A percentile compares a stretch with the other conserved stretches of the same genome.
These are phyloP conservation scores for Glomus cerebriforme DNA, from an alignment of 192 early-diverging fungal species.

Conservation along the genomic window DNA sequence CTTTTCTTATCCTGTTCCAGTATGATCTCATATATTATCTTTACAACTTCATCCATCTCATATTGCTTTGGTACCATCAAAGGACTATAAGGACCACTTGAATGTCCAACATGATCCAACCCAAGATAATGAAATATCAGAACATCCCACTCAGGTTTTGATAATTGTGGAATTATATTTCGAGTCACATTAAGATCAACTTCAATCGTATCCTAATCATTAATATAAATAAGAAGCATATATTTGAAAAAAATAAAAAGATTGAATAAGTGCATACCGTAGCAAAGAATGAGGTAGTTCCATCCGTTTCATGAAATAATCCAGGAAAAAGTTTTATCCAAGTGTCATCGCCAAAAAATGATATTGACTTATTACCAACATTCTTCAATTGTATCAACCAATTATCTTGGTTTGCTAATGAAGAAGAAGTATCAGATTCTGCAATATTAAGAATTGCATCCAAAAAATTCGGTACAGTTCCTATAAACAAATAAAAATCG, in stretches of 20 bases:
- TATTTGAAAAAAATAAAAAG: neutral
- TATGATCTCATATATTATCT: constrained; percentile 54
- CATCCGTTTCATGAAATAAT: constrained; percentile 60
- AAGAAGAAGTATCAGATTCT: constrained; percentile 66
- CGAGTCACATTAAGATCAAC: constrained; percentile 76
- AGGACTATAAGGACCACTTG: constrained; percentile 65
- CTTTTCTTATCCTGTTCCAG: constrained; percentile 47
- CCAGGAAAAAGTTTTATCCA: constrained; percentile 89
- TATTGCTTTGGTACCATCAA: constrained; percentile 75
- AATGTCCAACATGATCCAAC: constrained; percentile 82
- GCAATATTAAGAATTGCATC: constrained; percentile 84
- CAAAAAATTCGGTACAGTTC: constrained; percentile 76
- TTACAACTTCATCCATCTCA: constrained; percentile 74
- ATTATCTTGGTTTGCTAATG: constrained; percentile 67
- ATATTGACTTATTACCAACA: constrained; percentile 52
- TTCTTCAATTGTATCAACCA: constrained; percentile 66
- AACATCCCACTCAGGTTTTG: constrained; percentile 64
- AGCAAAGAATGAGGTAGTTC: constrained; percentile 67
- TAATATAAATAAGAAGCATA: neutral
- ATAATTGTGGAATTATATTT: constrained; percentile 59
- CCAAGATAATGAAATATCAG: constrained; percentile 80
- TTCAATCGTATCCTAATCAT: constrained; percentile 66
- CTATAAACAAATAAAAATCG: constrained; percentile 27
- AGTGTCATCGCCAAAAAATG: constrained; percentile 94
- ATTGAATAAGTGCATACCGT: constrained; percentile 65